phyloP scores from a whole-genome alignment of 192 early-diverging fungal genomes.

The Coemansia sp. region DNA sequence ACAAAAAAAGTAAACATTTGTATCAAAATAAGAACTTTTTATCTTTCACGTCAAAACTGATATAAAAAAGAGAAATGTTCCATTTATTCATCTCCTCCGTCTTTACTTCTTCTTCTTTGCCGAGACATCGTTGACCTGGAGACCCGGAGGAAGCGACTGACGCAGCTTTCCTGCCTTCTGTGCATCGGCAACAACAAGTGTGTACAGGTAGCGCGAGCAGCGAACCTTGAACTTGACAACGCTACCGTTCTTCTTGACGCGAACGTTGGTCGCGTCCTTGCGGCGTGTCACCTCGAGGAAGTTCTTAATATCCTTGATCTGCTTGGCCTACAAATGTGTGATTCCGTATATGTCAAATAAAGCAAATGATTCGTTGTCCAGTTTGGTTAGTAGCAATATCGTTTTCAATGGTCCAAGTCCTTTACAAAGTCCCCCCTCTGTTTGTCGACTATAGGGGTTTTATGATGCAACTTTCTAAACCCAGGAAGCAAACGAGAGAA shows the following conservation, averaged over 20 bases:
- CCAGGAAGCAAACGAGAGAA: no score
- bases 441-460: no score
- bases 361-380: neutral
- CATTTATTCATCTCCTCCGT: no score
- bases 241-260: slow-evolving; percentile 93
- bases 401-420: no score
- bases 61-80: no score
- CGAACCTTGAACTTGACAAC: slow-evolving; percentile 98
- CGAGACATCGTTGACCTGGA: slow-evolving; percentile 19
- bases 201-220: slow-evolving; percentile 98
- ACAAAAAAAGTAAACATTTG: no score
- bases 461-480: no score
- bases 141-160: slow-evolving; percentile 86
- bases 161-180: slow-evolving; percentile 95
- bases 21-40: no score
- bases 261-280: slow-evolving; percentile 93
- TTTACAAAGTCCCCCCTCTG: no score
- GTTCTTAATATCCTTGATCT: slow-evolving; percentile 97
- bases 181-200: slow-evolving; percentile 89
- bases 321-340: slow-evolving; percentile 77
- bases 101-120: slow-evolving; percentile 14
- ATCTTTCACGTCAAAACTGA: no score
- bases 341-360: neutral
- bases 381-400: slow-evolving; percentile 3
- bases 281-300: slow-evolving; percentile 94